Evolutionary conservation across 2,329 filamentous ascomycete genomes (phyloP).

Genomic region (Beauveria rudraprayagi): DNA sequence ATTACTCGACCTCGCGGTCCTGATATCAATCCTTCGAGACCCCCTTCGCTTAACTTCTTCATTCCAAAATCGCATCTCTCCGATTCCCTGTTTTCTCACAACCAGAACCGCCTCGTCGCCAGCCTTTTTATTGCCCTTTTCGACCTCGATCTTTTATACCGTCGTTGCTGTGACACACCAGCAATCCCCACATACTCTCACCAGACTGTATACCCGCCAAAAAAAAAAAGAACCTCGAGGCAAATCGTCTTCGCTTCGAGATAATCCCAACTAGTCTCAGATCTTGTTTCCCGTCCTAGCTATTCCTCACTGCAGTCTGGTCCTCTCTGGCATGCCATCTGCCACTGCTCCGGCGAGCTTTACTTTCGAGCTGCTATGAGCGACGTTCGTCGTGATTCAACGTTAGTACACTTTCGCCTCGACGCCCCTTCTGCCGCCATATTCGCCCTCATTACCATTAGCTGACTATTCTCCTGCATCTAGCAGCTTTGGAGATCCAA

Average conservation of each 20-base stretch:
- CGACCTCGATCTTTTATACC: background rate
- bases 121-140: background rate
- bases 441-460: background rate
- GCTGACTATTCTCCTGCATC: conserved; percentile 26
- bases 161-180: conserved; percentile 12
- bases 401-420: conserved; percentile 24
- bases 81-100: background rate
- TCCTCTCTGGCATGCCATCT: conserved; percentile 7
- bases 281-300: background rate
- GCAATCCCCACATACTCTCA: conserved; percentile 7
- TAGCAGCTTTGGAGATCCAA: conserved; percentile 54
- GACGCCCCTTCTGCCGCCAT: background rate
- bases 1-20: conserved; percentile 6
- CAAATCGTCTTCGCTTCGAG: conserved; percentile 3
- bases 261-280: background rate
- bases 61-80: background rate
- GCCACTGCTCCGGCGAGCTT: conserved; percentile 7
- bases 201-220: conserved; percentile 8
- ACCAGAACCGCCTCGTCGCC: background rate
- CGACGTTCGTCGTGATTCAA: conserved; percentile 48
- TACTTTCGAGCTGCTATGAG: conserved; percentile 48
- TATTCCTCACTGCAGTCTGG: background rate
- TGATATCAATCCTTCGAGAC: background rate
- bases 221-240: conserved; percentile 6
- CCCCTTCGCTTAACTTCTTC: background rate